phyloP scores from a whole-genome alignment of 257 asterid genomes.

The Plantago major region DNA sequence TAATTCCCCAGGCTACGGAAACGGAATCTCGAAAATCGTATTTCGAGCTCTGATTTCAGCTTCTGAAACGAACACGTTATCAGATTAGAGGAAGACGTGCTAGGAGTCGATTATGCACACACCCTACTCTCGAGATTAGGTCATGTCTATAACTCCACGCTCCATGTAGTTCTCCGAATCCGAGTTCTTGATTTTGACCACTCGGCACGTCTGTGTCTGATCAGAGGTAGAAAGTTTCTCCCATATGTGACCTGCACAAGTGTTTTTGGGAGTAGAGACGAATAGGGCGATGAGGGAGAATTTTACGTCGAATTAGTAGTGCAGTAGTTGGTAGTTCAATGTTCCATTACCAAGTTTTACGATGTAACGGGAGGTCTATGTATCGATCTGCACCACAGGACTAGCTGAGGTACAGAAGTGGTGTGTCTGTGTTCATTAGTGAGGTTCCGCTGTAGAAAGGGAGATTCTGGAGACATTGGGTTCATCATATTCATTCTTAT shows the following conservation, averaged over 20 bases:
- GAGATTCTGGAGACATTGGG: neutral
- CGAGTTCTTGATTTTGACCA: neutral
- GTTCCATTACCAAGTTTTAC: neutral
- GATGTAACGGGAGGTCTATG: neutral
- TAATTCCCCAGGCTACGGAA: too few species aligned
- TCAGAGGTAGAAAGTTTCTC: neutral
- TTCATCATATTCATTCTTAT: too few species aligned
- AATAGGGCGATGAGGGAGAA: conserved; percentile 1
- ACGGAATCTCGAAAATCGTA: conserved; percentile 15
- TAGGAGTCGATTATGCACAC: too few species aligned
- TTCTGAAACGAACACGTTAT: conserved; percentile 12
- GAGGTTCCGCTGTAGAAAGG: neutral
- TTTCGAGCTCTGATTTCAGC: conserved; percentile 7
- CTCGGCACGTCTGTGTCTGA: neutral
- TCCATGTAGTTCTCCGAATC: neutral
- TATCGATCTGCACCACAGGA: neutral
- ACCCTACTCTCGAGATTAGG: neutral
- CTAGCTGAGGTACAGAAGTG: neutral
- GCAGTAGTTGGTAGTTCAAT: too few species aligned
- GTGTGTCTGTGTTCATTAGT: neutral
- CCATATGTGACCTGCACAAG: neutral
- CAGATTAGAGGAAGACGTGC: conserved; percentile 19
- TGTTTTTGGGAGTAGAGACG: neutral
- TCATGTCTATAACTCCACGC: neutral
- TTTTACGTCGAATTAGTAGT: neutral